A percentile compares a stretch with the other conserved stretches of the same genome.
phyloP scores from a whole-genome alignment of 495 filamentous ascomycete species.

The Venustampulla echinocandica region DNA sequence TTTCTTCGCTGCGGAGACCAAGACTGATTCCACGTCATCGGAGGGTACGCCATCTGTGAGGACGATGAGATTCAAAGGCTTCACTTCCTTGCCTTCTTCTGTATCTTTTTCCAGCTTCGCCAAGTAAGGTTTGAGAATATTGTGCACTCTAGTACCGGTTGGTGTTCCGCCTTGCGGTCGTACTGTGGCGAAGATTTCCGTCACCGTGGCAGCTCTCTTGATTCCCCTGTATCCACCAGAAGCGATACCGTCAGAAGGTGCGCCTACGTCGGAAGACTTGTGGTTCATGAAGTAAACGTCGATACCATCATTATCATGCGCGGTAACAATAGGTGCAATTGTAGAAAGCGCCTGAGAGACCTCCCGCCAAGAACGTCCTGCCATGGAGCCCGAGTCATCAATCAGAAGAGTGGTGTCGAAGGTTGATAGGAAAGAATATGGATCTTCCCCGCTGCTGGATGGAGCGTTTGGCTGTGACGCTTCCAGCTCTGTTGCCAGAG shows the following conservation, averaged over 20 bases:
- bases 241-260: conserved; percentile 25
- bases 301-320: conserved; percentile 80
- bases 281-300: conserved; percentile 90
- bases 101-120: conserved; percentile 31
- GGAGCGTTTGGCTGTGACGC: conserved; percentile 3
- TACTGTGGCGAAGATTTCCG: conserved; percentile 58
- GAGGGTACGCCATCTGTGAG: conserved; percentile 85
- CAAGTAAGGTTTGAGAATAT: conserved; percentile 66
- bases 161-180: conserved; percentile 60
- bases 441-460: conserved; percentile 42
- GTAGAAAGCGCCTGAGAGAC: conserved; percentile 59
- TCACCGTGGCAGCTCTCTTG: conserved; percentile 40
- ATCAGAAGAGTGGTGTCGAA: conserved; percentile 94
- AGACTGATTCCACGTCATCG: conserved; percentile 66
- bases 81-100: conserved; percentile 43
- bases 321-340: conserved; percentile 79
- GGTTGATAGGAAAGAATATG: conserved; percentile 69
- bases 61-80: conserved; percentile 87
- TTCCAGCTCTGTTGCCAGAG: background rate
- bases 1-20: conserved; percentile 56
- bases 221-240: conserved; percentile 49
- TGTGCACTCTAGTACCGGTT: conserved; percentile 61
- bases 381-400: conserved; percentile 88
- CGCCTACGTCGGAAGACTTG: conserved; percentile 21
- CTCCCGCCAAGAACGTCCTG: conserved; percentile 68